Evolutionary conservation across 805 yeast species (phyloP).

Genomic region (Komagataella populi): DNA sequence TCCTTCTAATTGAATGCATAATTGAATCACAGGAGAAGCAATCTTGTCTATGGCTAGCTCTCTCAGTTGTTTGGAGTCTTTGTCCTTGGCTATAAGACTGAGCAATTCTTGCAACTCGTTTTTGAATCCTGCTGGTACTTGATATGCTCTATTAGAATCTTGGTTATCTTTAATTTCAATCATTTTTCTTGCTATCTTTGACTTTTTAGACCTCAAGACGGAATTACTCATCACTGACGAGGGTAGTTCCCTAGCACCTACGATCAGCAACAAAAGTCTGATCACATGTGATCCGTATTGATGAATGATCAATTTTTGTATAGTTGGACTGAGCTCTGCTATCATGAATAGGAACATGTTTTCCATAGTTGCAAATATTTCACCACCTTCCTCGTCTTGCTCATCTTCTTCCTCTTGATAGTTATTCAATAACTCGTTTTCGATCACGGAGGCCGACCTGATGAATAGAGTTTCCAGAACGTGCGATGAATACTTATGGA

Average conservation of each 20-base stretch:
- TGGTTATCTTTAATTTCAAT: conserved; percentile 73
- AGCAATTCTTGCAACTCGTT: conserved; percentile 40
- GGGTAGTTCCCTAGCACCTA: conserved; percentile 71
- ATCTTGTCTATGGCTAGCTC: conserved; percentile 65
- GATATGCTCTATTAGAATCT: conserved; percentile 53
- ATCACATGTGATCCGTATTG: conserved; percentile 85
- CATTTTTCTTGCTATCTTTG: conserved; percentile 86
- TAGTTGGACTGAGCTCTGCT: conserved; percentile 48
- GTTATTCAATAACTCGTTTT: conserved; percentile 49
- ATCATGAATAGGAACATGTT: conserved; percentile 49
- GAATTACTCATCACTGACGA: conserved; percentile 57
- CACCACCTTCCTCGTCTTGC: conserved; percentile 18
- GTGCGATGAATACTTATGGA: conserved; percentile 89
- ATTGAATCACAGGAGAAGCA: conserved; percentile 80
- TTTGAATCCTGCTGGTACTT: conserved; percentile 59
- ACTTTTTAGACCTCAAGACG: conserved; percentile 67
- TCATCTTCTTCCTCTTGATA: conserved; percentile 19
- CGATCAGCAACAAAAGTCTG: conserved; percentile 53
- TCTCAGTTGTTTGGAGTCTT: conserved; percentile 37
- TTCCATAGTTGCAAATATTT: conserved; percentile 45
- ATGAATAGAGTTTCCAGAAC: conserved; percentile 79
- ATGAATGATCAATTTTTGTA: conserved; percentile 49
- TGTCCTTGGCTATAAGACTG: conserved; percentile 20
- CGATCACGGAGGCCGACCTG: conserved; percentile 60
- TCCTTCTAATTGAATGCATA: conserved; percentile 70